These are phyloP conservation scores for Kappamyces sp. DNA, from an alignment of 192 early-diverging fungal genomes.

Conservation along the genomic window DNA sequence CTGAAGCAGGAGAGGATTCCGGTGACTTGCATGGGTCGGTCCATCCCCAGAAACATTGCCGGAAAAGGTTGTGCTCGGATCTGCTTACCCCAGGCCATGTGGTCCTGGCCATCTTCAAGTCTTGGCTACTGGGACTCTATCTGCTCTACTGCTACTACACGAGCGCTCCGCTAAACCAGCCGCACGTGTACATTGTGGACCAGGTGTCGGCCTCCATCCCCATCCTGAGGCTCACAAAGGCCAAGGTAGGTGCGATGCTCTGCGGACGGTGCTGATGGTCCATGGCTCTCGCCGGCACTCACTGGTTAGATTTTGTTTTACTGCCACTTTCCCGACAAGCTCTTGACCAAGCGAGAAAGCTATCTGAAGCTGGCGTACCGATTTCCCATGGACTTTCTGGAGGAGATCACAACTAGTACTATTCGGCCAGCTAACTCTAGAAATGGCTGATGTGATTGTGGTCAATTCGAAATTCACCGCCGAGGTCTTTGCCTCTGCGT, in stretches of 20 bases:
- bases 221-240: conserved; percentile 58
- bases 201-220: conserved; percentile 82
- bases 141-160: conserved; percentile 39
- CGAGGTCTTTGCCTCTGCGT: conserved; percentile 62
- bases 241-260: conserved; percentile 39
- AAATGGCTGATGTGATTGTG: conserved; percentile 80
- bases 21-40: conserved; percentile 56
- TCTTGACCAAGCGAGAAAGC: conserved; percentile 61
- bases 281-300: background rate
- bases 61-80: conserved; percentile 43
- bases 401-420: conserved; percentile 77
- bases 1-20: conserved; percentile 72
- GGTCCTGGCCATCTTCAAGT: conserved; percentile 59
- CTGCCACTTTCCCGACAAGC: conserved; percentile 92
- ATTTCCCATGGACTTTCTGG: conserved; percentile 72
- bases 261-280: background rate
- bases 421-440: conserved; percentile 24
- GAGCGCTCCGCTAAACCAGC: conserved; percentile 20
- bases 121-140: conserved; percentile 56
- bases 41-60: conserved; percentile 64
- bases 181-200: conserved; percentile 81
- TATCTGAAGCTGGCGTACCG: conserved; percentile 67
- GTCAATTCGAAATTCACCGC: conserved; percentile 91
- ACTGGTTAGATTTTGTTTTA: conserved; percentile 77
- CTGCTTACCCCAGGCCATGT: conserved; percentile 40